Evolutionary conservation across 495 filamentous ascomycete genomes (phyloP), one percentile per base, ranked within the genome.

Genomic region (Thermothielavioides terrestris): DNA sequence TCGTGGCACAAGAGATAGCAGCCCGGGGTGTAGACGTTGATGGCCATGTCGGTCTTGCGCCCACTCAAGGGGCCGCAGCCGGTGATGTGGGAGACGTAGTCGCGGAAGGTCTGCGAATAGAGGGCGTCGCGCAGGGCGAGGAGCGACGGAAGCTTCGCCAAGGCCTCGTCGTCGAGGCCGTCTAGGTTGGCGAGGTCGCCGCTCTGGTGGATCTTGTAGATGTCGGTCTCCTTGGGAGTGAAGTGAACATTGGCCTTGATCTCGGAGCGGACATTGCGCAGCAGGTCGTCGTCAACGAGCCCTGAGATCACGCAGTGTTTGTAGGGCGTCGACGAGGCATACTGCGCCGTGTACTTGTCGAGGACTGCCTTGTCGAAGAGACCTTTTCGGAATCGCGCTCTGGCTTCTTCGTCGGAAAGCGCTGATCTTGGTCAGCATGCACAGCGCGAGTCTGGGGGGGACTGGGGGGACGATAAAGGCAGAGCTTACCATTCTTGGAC

Each of bases 161-260:
- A 73, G 26, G 89, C 86, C 0, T 84, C 78, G 60, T 88, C 81
- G 45, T 94, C 86, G 6, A 99, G 75, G 4, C 92, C 92, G 68
- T 95, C 89, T 36, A 99, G 82, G 64, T 99, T 99, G 8, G 92
- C 94, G 15, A 99, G 76, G 63, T 99, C 92, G 46, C 92, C 92
- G 25, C 91, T 96, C 69, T 97, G 92, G 75, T 96, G 90, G 64
- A 97, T 96, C 68, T 92, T 95, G 76, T 99, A 99, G 69, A 99
- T 97, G 68, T 99, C 94, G 50, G 92, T 99, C 65, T 99, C 92
- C 70, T 99, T 99, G 55, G 89, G 90, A 40, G 92, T 95, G 71
- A 98, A 98, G 61, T 84, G 81, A 52, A 99, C 81, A 59, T 92
- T 88, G 40, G 79, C 73, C 67, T 85, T 81, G 63, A 97, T 89